phyloP scores from a whole-genome alignment of 2,329 filamentous ascomycete genomes.

The Stagonosporopsis cucurbitacearum region DNA sequence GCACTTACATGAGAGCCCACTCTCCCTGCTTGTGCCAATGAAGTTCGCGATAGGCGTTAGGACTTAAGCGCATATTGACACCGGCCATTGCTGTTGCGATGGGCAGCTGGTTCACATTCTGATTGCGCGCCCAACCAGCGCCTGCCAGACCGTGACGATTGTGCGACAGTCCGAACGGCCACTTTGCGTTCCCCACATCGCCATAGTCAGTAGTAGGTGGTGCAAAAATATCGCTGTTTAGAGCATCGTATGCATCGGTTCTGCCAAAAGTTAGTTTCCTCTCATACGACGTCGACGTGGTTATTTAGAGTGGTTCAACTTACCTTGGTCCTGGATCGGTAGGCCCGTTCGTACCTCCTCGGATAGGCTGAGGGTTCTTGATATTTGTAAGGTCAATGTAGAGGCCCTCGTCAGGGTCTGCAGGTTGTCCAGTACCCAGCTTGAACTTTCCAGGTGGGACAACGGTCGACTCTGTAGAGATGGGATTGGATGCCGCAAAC shows the following conservation, averaged over 20 bases:
- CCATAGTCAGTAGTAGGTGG: constrained; percentile 51
- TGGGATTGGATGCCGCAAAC: constrained; percentile 41
- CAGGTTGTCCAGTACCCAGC: constrained; percentile 46
- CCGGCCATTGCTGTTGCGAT: constrained; percentile 52
- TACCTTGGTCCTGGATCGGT: constrained; percentile 50
- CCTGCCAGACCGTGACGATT: constrained; percentile 50
- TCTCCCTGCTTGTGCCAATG: constrained; percentile 65
- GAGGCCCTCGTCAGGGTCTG: constrained; percentile 47
- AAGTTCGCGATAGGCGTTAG: constrained; percentile 65
- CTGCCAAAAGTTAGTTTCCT: not conserved
- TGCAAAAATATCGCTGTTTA: constrained; percentile 50
- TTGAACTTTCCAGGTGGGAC: constrained; percentile 47
- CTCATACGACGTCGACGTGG: not conserved
- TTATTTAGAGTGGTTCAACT: not conserved
- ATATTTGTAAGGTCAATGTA: constrained; percentile 49
- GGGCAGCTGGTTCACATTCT: constrained; percentile 49
- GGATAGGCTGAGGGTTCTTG: constrained; percentile 52
- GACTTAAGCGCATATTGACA: constrained; percentile 51
- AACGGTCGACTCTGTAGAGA: constrained; percentile 41
- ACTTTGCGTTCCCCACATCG: constrained; percentile 50
- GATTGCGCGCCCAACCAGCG: constrained; percentile 52
- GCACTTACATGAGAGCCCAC: constrained; percentile 56
- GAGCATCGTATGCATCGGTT: constrained; percentile 40
- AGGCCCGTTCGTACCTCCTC: constrained; percentile 45
- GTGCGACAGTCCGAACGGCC: constrained; percentile 52